Evolutionary conservation across 2,329 filamentous ascomycete genomes (phyloP), one percentile per base, ranked within the genome.

Genomic region (Hymenotorrendiella dingleyae): DNA sequence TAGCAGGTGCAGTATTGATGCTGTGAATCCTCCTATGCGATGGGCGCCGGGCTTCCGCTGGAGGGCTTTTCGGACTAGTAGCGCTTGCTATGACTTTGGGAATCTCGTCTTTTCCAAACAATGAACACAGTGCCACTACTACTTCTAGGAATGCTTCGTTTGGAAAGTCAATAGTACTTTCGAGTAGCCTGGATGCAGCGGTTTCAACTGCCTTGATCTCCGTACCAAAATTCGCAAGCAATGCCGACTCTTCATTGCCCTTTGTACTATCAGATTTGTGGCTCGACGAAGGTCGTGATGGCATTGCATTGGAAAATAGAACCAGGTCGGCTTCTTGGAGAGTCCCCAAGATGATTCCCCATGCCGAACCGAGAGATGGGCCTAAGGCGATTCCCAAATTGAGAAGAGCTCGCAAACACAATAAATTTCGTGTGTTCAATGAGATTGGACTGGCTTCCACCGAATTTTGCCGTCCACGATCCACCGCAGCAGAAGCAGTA

Each of bases 371-470:
- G 1, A 98, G 71, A 0, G 88, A 95, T 3, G 93, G 89, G 0
- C 93, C 93, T 1, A 98, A 68, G 2, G 93, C 93, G 56, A 97
- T 98, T 2, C 93, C 93, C 3, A 98, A 68, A 54, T 98, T 98
- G n/a, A 98, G 68, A 12, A 98, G 71, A 22, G 93, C 93, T 57
- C 94, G 74, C 32, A 98, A 69, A 56, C 93, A 98, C 1, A 97
- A 70, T 4, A 98, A 69, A 58, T 98, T 97, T 6, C 93, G 78
- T 3, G 89, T 91, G 52, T 88, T 95, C 7, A 97, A 70, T 3
- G 79, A 42, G 71, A 68, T 1, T 64, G 54, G 45, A 44, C 63
- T 58, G 21, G 66, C 55, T 63, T 86, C 84, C 5, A 77, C 62
- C 0, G 79, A 82, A 3, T 67, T 64, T 41, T 80, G 76, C 28